Evolutionary conservation across 371 early-diverging fungal genomes (phyloP), one percentile per base, ranked within the genome.

Genomic region (Funneliformis caledonium): DNA sequence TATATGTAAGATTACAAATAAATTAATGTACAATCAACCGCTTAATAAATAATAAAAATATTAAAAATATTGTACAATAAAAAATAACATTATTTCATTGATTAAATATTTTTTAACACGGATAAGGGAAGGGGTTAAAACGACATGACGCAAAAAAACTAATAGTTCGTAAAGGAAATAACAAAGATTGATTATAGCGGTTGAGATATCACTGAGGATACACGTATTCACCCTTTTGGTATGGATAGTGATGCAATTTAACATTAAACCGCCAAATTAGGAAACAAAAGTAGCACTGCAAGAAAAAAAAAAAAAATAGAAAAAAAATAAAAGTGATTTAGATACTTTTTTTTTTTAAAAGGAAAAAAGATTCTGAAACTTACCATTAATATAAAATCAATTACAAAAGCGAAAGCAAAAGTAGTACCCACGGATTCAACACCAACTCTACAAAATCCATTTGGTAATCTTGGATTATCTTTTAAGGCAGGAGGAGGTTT

Each of bases 371-470:
- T 22, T 26, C 3, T 3, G 43, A n/a, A 52, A 67, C 68, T 45
- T 60, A 79, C 79, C 79, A 79, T 79, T 59, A 79, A 45, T 45
- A 69, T 1, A 31, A 79, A 79, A 56, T 79, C 79, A 69, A 79
- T 4, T 11, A n/a, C 19, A 37, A 79, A n/a, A 31, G 5, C 37
- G 12, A 45, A 2, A 52, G 79, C 10, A 42, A 79, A 79, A 59
- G 56, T 1, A 12, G 5, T 33, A 19, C 1, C 10, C 7, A 56
- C 2, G 6, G 16, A 48, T 67, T 37, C 4, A 47, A 70, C 22
- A 11, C 70, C 70, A 56, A 16, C 22, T 33, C 19, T n/a, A 56
- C 79, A 79, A 70, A 79, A 79, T 42, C 6, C 10, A 16, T 4
- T 12, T 19, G 70, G 79, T 14, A 79, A 45, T 26, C 9, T 64